Percentiles rank a stretch among this genome's conserved stretches.
Conservation (phyloP, 306 rosid species). For the Albizia julibrissin region DNA sequence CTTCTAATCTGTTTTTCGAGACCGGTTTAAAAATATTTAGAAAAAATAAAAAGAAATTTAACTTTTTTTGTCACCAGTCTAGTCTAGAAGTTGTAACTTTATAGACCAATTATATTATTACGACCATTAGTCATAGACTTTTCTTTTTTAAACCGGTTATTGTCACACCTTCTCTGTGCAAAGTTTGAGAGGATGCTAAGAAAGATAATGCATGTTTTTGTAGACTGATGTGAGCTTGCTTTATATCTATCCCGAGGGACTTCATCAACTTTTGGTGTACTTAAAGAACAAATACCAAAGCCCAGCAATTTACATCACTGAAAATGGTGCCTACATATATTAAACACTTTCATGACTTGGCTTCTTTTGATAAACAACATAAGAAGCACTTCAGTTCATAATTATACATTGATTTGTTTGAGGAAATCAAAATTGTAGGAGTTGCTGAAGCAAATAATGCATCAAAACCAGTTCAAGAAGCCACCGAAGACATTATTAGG, state of each 20-base stretch:
- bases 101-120: no score
- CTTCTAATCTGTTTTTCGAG: no score
- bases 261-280: conserved; percentile 1
- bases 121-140: no score
- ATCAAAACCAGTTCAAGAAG: conserved; percentile 42
- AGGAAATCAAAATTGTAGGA: conserved; percentile 36
- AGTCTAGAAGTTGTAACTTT: no score
- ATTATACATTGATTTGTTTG: not conserved
- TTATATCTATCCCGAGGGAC: conserved; percentile 50
- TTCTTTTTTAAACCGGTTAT: no score
- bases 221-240: conserved; percentile 64
- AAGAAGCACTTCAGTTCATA: not conserved
- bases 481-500: conserved; percentile 47
- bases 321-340: conserved; percentile 48
- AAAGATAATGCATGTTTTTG: not conserved
- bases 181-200: not conserved
- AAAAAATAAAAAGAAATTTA: no score
- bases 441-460: conserved; percentile 44
- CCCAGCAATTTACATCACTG: conserved; percentile 50
- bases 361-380: not conserved
- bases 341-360: not conserved
- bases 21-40: no score
- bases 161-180: no score
- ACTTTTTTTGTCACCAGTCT: no score
- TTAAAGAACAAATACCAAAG: not conserved